Evolutionary conservation across 164 flowering plant species (phyloP).

Genomic region (Magnolia sinica): DNA sequence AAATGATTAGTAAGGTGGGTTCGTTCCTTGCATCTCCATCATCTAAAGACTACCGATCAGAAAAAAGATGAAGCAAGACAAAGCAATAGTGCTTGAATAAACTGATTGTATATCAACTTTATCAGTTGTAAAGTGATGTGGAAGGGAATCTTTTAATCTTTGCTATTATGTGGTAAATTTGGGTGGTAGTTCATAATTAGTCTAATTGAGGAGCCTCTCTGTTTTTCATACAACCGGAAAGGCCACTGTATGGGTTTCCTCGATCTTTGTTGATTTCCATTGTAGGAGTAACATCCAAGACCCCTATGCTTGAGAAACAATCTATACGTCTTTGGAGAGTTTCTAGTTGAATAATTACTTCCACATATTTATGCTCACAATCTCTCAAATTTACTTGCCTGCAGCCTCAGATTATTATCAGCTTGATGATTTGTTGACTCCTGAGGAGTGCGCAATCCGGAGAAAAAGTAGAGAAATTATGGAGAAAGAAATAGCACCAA

Average conservation of each 20-base stretch:
- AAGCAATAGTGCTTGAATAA: too few relatives aligned
- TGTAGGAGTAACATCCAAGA: neutral
- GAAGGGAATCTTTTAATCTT: too few relatives aligned
- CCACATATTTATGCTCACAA: neutral
- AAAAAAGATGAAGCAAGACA: too few relatives aligned
- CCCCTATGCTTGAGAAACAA: neutral
- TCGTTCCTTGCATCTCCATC: too few relatives aligned
- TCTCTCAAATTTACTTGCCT: slow-evolving; percentile 8
- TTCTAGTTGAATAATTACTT: neutral
- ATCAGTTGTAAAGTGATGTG: too few relatives aligned
- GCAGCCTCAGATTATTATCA: slow-evolving; percentile 90
- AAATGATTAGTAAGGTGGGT: too few relatives aligned
- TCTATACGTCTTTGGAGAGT: neutral
- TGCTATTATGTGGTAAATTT: too few relatives aligned
- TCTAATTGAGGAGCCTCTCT: too few relatives aligned
- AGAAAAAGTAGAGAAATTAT: slow-evolving; percentile 57
- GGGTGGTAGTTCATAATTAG: too few relatives aligned
- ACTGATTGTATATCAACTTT: too few relatives aligned
- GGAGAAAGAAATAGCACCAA: slow-evolving; percentile 91
- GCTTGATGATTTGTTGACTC: slow-evolving; percentile 69
- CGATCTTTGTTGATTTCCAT: neutral
- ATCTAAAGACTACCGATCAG: too few relatives aligned
- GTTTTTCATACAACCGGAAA: too few relatives aligned
- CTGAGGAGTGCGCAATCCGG: slow-evolving; percentile 65
- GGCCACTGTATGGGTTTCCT: neutral